Evolutionary conservation across 129 eudicot species (phyloP), one percentile per base, ranked within the genome.

Genomic region (Artemisia tridentata): DNA sequence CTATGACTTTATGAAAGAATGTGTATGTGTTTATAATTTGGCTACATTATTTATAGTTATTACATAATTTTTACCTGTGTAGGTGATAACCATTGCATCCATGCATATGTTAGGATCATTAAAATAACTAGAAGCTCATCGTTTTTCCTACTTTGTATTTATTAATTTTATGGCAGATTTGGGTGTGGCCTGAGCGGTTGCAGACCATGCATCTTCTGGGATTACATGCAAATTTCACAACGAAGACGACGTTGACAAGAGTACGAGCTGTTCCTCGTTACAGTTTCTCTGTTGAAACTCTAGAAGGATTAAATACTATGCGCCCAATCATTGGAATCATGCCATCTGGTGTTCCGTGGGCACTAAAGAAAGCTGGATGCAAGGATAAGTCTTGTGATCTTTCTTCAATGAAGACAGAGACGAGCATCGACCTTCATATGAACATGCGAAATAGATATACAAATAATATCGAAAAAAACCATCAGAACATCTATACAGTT

Each of bases 141-240:
- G 34, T 12, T 6, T 31, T 59, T 61, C 9, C 43, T 34, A 34
- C 9, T 34, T 34, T 7, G 43, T 21, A 15, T 45, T 64, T 43
- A 53, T 5, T 43, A 67, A 57, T 57, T 49, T 34, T 54, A 23
- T 51, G 74, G 27, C 83, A 92, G 98, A 92, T 88, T 31, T 92
- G 98, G 85, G 98, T 92, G 53, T 92, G 98, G 98, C 98, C 98
- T 18, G 98, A 92, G 81, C 81, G 96, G 52, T 81, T 92, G 76
- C 98, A 84, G 55, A 83, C 81, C 25, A 84, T 92, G 98, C 98
- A 92, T 84, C 87, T 92, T 63, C 88, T 88, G 50, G 98, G 98
- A 50, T 78, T 80, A 59, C 84, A 80, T 65, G 86, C 82, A 41
- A 77, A 72, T 74, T 92, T 88, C 74, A 92, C 98, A 67, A 92